A percentile compares a stretch with the other conserved stretches of the same genome.
These are phyloP conservation scores for Ampelocalamus luodianensis DNA, from an alignment of 176 grass and related monocot genomes.

Conservation along the genomic window DNA sequence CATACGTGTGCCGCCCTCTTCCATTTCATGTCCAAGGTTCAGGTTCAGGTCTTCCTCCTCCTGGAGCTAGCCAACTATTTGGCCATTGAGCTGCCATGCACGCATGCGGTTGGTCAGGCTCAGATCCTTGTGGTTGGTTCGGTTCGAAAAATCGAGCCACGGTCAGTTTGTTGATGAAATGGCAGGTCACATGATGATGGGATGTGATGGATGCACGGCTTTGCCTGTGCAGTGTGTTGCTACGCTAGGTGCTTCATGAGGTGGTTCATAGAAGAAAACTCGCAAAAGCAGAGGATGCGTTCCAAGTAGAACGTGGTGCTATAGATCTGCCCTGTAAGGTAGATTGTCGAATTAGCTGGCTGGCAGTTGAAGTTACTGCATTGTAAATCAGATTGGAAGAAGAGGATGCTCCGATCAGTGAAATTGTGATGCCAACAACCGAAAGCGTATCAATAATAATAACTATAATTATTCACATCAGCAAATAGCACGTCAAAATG, in stretches of 20 bases:
- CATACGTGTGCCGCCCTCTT: constrained; percentile 25
- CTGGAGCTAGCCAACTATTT: constrained; percentile 25
- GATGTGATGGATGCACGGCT: not conserved
- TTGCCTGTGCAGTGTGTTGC: not conserved
- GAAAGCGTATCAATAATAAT: not conserved
- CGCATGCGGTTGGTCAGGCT: not conserved
- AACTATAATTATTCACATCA: not conserved
- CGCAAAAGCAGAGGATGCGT: not conserved
- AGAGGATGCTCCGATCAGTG: not conserved
- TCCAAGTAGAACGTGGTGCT: not conserved
- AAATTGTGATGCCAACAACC: not conserved
- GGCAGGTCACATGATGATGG: not conserved
- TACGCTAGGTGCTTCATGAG: constrained; percentile 18
- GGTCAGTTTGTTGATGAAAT: constrained; percentile 18
- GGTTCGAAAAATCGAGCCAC: constrained; percentile 1
- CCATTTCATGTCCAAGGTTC: not conserved
- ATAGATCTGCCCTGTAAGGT: not conserved
- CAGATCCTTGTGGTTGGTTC: constrained; percentile 9
- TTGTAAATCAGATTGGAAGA: not conserved
- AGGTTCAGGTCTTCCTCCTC: not conserved
- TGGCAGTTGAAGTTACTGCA: not conserved
- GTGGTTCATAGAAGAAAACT: not conserved
- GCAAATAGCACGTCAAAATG: not conserved
- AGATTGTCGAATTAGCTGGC: not conserved
- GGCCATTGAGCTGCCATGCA: not conserved